Percentiles rank a stretch among this genome's conserved stretches.
These are phyloP conservation scores for Meripilus lineatus DNA, from an alignment of 1,284 basidiomycete species.

Conservation along the genomic window DNA sequence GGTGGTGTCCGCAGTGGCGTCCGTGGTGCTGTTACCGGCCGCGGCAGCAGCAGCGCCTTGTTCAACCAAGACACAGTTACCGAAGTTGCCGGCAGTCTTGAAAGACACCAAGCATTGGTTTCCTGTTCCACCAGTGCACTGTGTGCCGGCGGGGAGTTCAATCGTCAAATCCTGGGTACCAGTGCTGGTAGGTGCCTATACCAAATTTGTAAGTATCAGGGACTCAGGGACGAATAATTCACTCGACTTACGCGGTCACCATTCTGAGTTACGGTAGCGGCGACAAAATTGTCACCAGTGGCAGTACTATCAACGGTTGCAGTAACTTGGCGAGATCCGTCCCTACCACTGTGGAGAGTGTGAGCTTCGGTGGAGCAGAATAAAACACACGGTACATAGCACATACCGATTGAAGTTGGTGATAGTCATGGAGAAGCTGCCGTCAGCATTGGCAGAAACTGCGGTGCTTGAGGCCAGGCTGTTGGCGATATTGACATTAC, in stretches of 20 bases:
- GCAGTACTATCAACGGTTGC: conserved; percentile 35
- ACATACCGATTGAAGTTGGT: conserved; percentile 50
- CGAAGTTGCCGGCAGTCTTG: conserved; percentile 40
- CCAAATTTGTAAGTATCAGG: background rate
- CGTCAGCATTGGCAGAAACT: conserved; percentile 37
- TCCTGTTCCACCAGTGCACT: conserved; percentile 41
- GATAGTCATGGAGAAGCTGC: conserved; percentile 35
- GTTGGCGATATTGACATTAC: conserved; percentile 39
- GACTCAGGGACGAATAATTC: background rate
- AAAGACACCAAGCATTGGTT: conserved; percentile 46
- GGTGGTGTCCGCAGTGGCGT: background rate
- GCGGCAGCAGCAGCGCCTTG: conserved; percentile 10
- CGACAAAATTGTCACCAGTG: conserved; percentile 31
- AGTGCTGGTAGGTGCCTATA: conserved; percentile 24
- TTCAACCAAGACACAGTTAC: conserved; percentile 43
- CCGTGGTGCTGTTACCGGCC: background rate
- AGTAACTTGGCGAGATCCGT: conserved; percentile 45
- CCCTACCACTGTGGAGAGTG: conserved; percentile 30
- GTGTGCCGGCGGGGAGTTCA: conserved; percentile 40
- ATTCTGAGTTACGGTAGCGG: conserved; percentile 32
- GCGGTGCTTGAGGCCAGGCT: conserved; percentile 36
- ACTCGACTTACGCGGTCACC: conserved; percentile 28
- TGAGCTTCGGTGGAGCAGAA: background rate
- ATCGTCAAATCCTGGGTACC: conserved; percentile 38
- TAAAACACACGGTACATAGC: background rate